These are phyloP conservation scores for Mycoemilia scoparia DNA, from an alignment of 192 early-diverging fungal species.

Conservation along the genomic window DNA sequence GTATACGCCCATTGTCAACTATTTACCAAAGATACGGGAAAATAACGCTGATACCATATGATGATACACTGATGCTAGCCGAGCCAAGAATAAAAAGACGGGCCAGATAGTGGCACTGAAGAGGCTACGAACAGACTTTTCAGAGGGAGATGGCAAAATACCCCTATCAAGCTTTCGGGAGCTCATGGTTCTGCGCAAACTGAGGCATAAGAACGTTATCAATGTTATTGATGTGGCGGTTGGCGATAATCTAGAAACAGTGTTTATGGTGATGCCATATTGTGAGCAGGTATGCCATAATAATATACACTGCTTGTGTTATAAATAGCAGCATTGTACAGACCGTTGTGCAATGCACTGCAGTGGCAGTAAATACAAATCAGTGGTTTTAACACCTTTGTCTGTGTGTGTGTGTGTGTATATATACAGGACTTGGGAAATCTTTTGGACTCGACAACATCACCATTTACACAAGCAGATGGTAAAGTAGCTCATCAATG, in stretches of 20 bases:
- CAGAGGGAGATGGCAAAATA: slow-evolving; percentile 31
- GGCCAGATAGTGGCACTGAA: slow-evolving; percentile 39
- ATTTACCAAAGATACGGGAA: not conserved
- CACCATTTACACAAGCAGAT: slow-evolving; percentile 9
- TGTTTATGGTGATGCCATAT: slow-evolving; percentile 84
- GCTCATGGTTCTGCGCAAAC: slow-evolving; percentile 42
- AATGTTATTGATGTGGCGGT: slow-evolving; percentile 50
- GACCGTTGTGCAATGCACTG: too few species aligned
- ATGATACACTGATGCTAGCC: slow-evolving; percentile 7
- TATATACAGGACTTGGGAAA: slow-evolving; percentile 33
- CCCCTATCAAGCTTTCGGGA: slow-evolving; percentile 60
- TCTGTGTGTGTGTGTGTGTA: too few species aligned
- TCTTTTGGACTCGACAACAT: slow-evolving; percentile 8
- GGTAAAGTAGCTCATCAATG: not conserved
- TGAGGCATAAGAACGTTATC: slow-evolving; percentile 61
- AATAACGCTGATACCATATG: not conserved
- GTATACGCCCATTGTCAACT: slow-evolving; percentile 6
- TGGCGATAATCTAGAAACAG: slow-evolving; percentile 45
- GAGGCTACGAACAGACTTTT: slow-evolving; percentile 34
- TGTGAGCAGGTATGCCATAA: too few species aligned
- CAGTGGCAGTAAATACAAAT: too few species aligned
- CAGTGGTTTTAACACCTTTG: too few species aligned
- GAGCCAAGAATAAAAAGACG: slow-evolving; percentile 33
- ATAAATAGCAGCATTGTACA: too few species aligned
- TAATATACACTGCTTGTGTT: not conserved